A percentile compares a stretch with the other conserved stretches of the same genome.
Evolutionary conservation across 345 rosid species (phyloP).

Genomic region (Carallia brachiata): DNA sequence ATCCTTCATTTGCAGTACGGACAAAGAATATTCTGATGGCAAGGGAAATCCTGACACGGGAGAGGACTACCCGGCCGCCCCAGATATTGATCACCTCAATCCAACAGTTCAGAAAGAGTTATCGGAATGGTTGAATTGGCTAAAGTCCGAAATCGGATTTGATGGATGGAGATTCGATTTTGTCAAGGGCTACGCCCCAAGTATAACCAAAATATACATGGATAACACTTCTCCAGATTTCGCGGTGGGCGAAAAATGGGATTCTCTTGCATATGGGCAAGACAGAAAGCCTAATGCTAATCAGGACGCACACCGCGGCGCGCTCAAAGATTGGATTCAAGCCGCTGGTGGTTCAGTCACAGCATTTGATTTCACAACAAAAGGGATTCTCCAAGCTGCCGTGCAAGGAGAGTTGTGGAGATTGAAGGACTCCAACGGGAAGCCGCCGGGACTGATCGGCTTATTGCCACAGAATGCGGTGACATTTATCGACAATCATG

Average conservation of each 20-base stretch:
- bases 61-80: constrained; percentile 44
- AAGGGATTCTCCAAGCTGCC: constrained; percentile 73
- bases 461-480: constrained; percentile 65
- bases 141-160: constrained; percentile 69
- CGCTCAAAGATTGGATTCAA: constrained; percentile 55
- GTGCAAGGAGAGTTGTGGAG: constrained; percentile 80
- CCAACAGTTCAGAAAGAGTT: constrained; percentile 59
- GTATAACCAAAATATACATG: constrained; percentile 49
- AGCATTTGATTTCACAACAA: constrained; percentile 89
- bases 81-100: constrained; percentile 86
- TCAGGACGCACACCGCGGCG: constrained; percentile 59
- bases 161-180: constrained; percentile 78
- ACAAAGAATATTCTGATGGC: constrained; percentile 50
- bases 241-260: constrained; percentile 85
- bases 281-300: constrained; percentile 50
- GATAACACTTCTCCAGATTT: constrained; percentile 55
- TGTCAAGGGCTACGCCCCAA: constrained; percentile 64
- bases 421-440: constrained; percentile 62
- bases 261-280: constrained; percentile 44
- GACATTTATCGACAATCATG: constrained; percentile 83
- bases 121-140: constrained; percentile 92
- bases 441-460: constrained; percentile 79
- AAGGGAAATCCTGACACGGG: constrained; percentile 74
- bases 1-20: constrained; percentile 57
- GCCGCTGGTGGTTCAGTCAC: constrained; percentile 55